Evolutionary conservation across 2,329 filamentous ascomycete genomes (phyloP).

Genomic region (Fusarium mangiferae): DNA sequence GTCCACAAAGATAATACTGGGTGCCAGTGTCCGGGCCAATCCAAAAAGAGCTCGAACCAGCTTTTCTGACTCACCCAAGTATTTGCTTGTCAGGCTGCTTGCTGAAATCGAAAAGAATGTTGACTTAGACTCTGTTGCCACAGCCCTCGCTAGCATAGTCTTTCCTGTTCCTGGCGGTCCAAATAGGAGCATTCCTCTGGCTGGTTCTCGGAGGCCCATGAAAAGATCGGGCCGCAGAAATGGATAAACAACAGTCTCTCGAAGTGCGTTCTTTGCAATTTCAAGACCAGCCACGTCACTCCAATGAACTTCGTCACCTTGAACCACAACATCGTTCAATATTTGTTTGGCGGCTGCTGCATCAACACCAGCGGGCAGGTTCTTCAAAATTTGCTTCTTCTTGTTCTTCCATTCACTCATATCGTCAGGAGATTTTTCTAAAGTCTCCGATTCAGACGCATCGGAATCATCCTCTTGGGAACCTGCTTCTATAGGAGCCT

Average conservation of each 20-base stretch:
- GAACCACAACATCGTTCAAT: conserved; percentile 92
- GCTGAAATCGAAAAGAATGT: conserved; percentile 98
- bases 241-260: conserved; percentile 96
- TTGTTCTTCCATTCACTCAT: conserved; percentile 69
- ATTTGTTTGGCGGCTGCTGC: conserved; percentile 87
- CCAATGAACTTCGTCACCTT: conserved; percentile 96
- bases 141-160: conserved; percentile 92
- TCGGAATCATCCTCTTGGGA: conserved; percentile 61
- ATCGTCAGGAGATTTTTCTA: conserved; percentile 49
- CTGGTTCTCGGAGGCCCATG: conserved; percentile 93
- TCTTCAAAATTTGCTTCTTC: conserved; percentile 75
- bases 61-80: conserved; percentile 95
- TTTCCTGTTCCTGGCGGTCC: conserved; percentile 98
- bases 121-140: conserved; percentile 92
- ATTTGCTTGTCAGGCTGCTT: conserved; percentile 94
- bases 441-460: conserved; percentile 50
- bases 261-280: conserved; percentile 88
- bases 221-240: conserved; percentile 96
- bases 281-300: conserved; percentile 91
- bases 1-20: conserved; percentile 97
- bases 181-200: conserved; percentile 94
- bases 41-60: conserved; percentile 91
- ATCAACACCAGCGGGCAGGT: conserved; percentile 84
- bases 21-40: conserved; percentile 87
- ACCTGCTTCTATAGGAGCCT: conserved; percentile 52